Conservation (phyloP, 2,329 filamentous ascomycete genomes). For the Cladophialophora psammophila region DNA sequence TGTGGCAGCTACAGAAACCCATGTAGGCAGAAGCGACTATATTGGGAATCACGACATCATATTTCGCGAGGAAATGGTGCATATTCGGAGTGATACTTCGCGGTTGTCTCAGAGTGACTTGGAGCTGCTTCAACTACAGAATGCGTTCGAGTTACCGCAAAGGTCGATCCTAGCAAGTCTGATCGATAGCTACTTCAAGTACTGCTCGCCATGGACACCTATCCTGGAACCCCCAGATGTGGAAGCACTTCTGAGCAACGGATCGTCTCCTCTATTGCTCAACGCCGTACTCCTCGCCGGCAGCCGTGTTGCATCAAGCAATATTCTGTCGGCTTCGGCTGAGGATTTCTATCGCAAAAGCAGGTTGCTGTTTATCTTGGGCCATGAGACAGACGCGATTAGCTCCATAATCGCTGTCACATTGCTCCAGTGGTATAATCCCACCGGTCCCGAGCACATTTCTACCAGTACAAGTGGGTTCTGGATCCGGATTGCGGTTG, state of each 20-base stretch:
- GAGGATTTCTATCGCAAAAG: conserved; percentile 27
- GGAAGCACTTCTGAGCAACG: conserved; percentile 3
- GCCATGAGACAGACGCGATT: conserved; percentile 45
- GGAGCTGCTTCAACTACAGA: conserved; percentile 21
- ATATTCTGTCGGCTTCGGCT: not conserved
- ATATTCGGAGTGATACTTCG: not conserved
- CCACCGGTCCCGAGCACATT: conserved; percentile 30
- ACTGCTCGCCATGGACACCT: conserved; percentile 28
- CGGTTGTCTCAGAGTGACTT: conserved; percentile 14
- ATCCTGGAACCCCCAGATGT: conserved; percentile 17
- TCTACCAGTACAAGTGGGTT: conserved; percentile 31
- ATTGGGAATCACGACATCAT: conserved; percentile 17
- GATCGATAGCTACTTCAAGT: conserved; percentile 22
- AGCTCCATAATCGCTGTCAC: conserved; percentile 45
- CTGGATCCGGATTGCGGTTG: conserved; percentile 29
- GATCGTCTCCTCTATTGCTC: conserved; percentile 19
- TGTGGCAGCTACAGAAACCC: conserved; percentile 24
- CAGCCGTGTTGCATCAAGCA: conserved; percentile 21
- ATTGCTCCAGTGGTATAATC: conserved; percentile 36
- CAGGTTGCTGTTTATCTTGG: conserved; percentile 28
- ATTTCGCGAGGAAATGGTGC: conserved; percentile 24
- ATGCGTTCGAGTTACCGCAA: conserved; percentile 21
- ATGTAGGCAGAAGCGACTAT: conserved; percentile 25
- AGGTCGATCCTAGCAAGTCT: conserved; percentile 24
- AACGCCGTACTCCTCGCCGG: conserved; percentile 26